Evolutionary conservation across 225 moss, liverwort and hornwort genomes (phyloP), one percentile per base, ranked within the genome.

Genomic region (Antitrichia curtipendula): DNA sequence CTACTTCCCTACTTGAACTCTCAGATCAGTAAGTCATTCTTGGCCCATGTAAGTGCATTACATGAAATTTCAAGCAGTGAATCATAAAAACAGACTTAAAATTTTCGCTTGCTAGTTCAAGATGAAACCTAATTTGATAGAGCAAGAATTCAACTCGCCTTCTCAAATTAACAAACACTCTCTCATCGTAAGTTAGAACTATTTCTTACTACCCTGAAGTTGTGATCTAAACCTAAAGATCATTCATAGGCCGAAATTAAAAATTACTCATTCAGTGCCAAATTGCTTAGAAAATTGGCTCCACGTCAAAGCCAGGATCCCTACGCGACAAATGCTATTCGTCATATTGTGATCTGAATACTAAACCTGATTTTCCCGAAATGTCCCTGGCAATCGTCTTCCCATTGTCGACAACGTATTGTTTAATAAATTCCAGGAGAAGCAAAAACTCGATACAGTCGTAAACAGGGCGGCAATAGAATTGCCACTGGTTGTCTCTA

Each of bases 361-460:
- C 64, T 52, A 28, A n/a, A 92, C 94, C 94, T 92, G 91, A 11
- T 80, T 60, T 86, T 82, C 54, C 89, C 53, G 84, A 85, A 57
- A 88, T 72, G n/a, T 87, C 85, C 53, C 70, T 66, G 8, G 88
- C 87, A 53, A 87, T 82, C 50, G 34, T 58, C 54, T 85, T 90
- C 80, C 88, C 91, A 87, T 91, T 86, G 62, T 91, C 91, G 74
- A 91, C 89, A 47, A 94, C 86, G 66, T 69, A 82, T 41, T 90
- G 90, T 89, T 91, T 93, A 40, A 96, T 83, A 80, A 96, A 94
- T 79, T 98, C 98, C 59, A 96, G 82, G 38, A 96, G 86, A 53
- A 98, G 94, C 89, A 98, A 80, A 81, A 95, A 98, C 82, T 98
- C 98, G 87, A 98, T 93, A 86, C 95, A 93, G 77, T 96, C 96